Evolutionary conservation across 768 basidiomycete genomes (phyloP).

Genomic region (Gloeostereum incarnatum): DNA sequence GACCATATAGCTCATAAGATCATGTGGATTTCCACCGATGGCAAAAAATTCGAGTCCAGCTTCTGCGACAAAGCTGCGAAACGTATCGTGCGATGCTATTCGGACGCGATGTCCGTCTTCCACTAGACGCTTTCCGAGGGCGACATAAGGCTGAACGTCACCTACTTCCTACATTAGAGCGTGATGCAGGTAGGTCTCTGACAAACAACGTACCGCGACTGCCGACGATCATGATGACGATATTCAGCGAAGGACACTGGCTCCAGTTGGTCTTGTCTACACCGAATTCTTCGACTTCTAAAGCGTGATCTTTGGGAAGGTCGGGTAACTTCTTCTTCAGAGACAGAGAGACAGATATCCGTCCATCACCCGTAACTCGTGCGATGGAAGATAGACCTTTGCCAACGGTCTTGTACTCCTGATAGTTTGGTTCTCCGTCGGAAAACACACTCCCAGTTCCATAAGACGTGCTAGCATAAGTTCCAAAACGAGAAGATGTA

Average conservation of each 20-base stretch:
- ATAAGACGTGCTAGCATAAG: too few species aligned
- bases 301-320: constrained; percentile 34
- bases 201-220: too few species aligned
- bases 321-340: constrained; percentile 41
- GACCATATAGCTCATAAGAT: constrained; percentile 68
- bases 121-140: constrained; percentile 38
- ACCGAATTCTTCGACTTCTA: constrained; percentile 39
- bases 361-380: constrained; percentile 31
- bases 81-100: constrained; percentile 54
- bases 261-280: constrained; percentile 28
- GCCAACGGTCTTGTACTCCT: constrained; percentile 27
- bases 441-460: too few species aligned
- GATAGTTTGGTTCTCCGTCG: too few species aligned
- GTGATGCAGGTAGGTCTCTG: too few species aligned
- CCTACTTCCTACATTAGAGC: too few species aligned
- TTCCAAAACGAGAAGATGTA: too few species aligned
- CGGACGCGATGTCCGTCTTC: constrained; percentile 49
- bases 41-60: constrained; percentile 48
- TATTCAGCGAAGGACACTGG: constrained; percentile 34
- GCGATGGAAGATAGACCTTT: constrained; percentile 33
- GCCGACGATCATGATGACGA: constrained; percentile 63
- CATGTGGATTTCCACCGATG: constrained; percentile 54
- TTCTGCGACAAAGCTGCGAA: constrained; percentile 43
- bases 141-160: constrained; percentile 60
- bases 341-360: constrained; percentile 36